phyloP scores from a whole-genome alignment of 1,139 yeast genomes.

The Candida sanyaensis region DNA sequence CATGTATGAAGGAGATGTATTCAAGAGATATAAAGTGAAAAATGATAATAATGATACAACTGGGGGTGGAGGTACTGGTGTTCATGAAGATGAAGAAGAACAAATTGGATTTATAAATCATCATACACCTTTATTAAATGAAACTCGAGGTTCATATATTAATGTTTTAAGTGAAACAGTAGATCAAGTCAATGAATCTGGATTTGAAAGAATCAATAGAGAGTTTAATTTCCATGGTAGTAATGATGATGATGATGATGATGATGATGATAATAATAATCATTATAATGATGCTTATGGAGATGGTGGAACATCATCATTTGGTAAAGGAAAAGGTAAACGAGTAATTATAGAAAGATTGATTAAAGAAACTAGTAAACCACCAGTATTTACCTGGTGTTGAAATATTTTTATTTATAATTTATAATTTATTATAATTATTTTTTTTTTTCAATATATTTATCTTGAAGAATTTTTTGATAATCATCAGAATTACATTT shows the following conservation, averaged over 20 bases:
- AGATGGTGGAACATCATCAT: background rate
- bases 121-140: slow-evolving; percentile 10
- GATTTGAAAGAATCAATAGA: slow-evolving; percentile 14
- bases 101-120: slow-evolving; percentile 7
- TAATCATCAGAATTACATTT: slow-evolving; percentile 31
- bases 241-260: slow-evolving; percentile 12
- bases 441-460: slow-evolving; percentile 7
- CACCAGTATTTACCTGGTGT: slow-evolving; percentile 76
- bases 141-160: slow-evolving; percentile 1
- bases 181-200: slow-evolving; percentile 12
- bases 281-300: slow-evolving; percentile 39
- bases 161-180: slow-evolving; percentile 5
- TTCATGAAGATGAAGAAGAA: slow-evolving; percentile 9
- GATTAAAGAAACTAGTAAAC: slow-evolving; percentile 55
- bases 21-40: slow-evolving; percentile 15
- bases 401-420: slow-evolving; percentile 17
- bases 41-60: slow-evolving; percentile 3
- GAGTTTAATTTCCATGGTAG: background rate
- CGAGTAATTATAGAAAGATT: slow-evolving; percentile 63
- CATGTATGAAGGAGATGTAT: slow-evolving; percentile 10
- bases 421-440: background rate
- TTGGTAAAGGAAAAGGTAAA: slow-evolving; percentile 23
- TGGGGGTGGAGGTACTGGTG: background rate
- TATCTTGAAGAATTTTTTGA: slow-evolving; percentile 25
- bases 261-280: slow-evolving; percentile 46